phyloP scores from a whole-genome alignment of 164 flowering plant species.

The Macadamia integrifolia region DNA sequence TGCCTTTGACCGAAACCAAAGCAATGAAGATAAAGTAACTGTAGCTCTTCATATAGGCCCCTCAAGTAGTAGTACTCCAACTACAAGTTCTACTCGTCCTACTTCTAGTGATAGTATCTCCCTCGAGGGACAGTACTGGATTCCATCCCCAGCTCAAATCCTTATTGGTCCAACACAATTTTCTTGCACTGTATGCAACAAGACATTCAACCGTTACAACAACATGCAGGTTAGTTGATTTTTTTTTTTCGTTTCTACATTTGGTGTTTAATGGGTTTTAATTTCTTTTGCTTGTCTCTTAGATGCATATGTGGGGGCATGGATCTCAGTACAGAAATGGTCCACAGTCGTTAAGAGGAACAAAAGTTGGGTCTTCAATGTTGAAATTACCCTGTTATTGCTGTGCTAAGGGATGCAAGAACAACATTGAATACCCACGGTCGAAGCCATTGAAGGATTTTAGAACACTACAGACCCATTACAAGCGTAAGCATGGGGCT shows the following conservation, averaged over 20 bases:
- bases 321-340: constrained; percentile 63
- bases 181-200: constrained; percentile 53
- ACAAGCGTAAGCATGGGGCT: constrained; percentile 67
- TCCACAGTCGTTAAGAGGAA: constrained; percentile 49
- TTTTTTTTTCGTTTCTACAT: too few species aligned
- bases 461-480: constrained; percentile 68
- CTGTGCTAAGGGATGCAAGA: constrained; percentile 65
- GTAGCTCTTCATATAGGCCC: constrained; percentile 57
- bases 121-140: constrained; percentile 43
- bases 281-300: neutral
- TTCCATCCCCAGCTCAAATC: constrained; percentile 57
- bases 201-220: constrained; percentile 62
- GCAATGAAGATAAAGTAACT: constrained; percentile 30
- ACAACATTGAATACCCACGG: constrained; percentile 62
- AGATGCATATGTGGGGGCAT: constrained; percentile 85
- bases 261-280: too few species aligned
- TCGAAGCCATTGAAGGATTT: constrained; percentile 72
- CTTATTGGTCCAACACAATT: constrained; percentile 59
- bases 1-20: neutral
- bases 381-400: constrained; percentile 63
- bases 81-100: constrained; percentile 5
- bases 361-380: constrained; percentile 42
- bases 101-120: constrained; percentile 1
- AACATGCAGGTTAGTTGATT: constrained; percentile 49
- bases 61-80: constrained; percentile 14